Percentiles rank a stretch among this genome's conserved stretches.
Evolutionary conservation across 2,329 filamentous ascomycete genomes (phyloP).

Genomic region (Fusarium xyrophilum): DNA sequence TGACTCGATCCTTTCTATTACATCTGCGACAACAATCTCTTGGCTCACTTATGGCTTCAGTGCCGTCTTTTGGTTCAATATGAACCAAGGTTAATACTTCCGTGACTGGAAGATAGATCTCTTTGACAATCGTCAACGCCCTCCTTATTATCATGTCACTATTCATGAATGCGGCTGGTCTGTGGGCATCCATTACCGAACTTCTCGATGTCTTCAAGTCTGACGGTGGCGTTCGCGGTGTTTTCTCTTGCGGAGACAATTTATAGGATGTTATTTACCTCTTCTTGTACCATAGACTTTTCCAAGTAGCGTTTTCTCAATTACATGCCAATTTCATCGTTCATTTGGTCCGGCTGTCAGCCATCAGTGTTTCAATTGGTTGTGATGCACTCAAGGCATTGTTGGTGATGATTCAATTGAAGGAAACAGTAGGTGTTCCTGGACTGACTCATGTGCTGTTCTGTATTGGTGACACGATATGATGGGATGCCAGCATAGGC

Average conservation of each 20-base stretch:
- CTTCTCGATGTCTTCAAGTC: slow-evolving; percentile 34
- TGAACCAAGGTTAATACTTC: slow-evolving; percentile 31
- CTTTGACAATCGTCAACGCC: slow-evolving; percentile 28
- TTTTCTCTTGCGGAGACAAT: slow-evolving; percentile 38
- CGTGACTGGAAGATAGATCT: slow-evolving; percentile 36
- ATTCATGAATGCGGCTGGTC: slow-evolving; percentile 39
- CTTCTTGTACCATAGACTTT: background rate
- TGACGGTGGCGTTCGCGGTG: slow-evolving; percentile 24
- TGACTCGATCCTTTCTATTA: slow-evolving; percentile 41
- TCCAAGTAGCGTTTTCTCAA: background rate
- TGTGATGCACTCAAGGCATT: too few relatives aligned
- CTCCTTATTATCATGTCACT: slow-evolving; percentile 33
- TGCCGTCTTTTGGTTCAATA: slow-evolving; percentile 40
- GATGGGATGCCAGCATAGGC: too few relatives aligned
- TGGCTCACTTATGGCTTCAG: slow-evolving; percentile 41
- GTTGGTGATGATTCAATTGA: too few relatives aligned
- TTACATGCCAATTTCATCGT: rapidly evolving
- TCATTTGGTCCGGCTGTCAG: too few relatives aligned
- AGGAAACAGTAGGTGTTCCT: too few relatives aligned
- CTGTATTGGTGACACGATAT: too few relatives aligned
- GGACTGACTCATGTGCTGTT: too few relatives aligned
- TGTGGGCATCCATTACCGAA: slow-evolving; percentile 40
- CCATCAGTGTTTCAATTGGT: too few relatives aligned
- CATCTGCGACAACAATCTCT: slow-evolving; percentile 39
- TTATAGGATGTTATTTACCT: background rate